A percentile compares a stretch with the other conserved stretches of the same genome.
Evolutionary conservation across 2,329 filamentous ascomycete species (phyloP).

Genomic region (Periglandula ipomoeae): DNA sequence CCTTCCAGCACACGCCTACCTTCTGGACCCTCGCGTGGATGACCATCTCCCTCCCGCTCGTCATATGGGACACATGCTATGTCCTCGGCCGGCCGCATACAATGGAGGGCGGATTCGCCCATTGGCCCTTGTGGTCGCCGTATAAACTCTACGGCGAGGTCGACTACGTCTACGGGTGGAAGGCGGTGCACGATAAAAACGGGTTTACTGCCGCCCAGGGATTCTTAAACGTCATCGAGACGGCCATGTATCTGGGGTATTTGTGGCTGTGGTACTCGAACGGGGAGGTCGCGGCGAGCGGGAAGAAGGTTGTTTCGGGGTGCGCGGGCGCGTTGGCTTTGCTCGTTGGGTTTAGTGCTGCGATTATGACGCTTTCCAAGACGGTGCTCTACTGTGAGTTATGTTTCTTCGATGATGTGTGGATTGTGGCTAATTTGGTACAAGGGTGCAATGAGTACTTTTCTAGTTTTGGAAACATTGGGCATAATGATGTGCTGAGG

Average conservation of each 20-base stretch:
- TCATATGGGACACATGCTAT: conserved; percentile 74
- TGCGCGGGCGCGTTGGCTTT: conserved; percentile 34
- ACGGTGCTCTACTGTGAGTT: conserved; percentile 50
- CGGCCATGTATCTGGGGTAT: conserved; percentile 53
- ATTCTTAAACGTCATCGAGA: conserved; percentile 60
- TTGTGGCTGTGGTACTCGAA: conserved; percentile 25
- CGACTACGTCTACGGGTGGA: conserved; percentile 75
- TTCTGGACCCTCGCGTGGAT: conserved; percentile 57
- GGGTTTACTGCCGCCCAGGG: conserved; percentile 75
- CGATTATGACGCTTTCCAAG: conserved; percentile 54
- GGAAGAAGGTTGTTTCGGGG: conserved; percentile 29
- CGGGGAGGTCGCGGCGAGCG: conserved; percentile 11
- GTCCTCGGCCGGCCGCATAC: conserved; percentile 70
- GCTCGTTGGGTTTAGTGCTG: conserved; percentile 40
- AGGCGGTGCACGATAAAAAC: conserved; percentile 55
- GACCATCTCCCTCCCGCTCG: conserved; percentile 63
- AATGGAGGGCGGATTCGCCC: conserved; percentile 68
- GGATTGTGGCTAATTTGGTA: background rate
- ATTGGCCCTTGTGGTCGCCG: conserved; percentile 64
- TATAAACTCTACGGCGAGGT: conserved; percentile 74
- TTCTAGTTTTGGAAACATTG: conserved; percentile 46
- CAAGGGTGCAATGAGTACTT: conserved; percentile 48
- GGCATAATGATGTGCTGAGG: conserved; percentile 38
- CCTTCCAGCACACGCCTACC: conserved; percentile 34
- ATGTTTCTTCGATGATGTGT: conserved; percentile 7